Evolutionary conservation across 2,329 filamentous ascomycete genomes (phyloP), one percentile per base, ranked within the genome.

Genomic region (Teratosphaeriaceae sp.): DNA sequence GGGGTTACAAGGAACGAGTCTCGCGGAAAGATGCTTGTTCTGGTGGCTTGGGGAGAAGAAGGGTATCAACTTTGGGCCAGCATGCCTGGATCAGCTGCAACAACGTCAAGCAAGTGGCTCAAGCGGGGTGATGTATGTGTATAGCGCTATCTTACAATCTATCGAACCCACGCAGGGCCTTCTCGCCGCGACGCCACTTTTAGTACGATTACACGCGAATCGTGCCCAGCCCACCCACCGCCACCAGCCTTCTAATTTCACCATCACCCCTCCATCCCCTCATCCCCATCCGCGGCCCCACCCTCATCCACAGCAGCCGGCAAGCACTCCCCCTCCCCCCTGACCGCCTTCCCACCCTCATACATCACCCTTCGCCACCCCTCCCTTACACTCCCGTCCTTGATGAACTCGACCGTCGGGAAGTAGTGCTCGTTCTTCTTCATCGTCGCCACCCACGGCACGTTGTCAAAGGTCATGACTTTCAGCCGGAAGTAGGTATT

Each of bases 351-450:
- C 24, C 71, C 69, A 40, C 66, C 70, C 50, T 76, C 71, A 45
- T 80, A 74, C 23, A 73, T 73, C 34, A 78, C 65, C 22, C 75
- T 72, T 56, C 67, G 71, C 79, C 79, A 82, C 3, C 78, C 76
- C 15, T 74, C 67, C 4, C 69, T 61, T 47, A 71, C 64, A 1
- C 58, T 60, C 2, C 65, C 42, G 47, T 82, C 79, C 57, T 82
- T 82, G 40, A 77, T 58, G 47, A 80, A 82, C 62, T 82, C 79
- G 22, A 80, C 75, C 47, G 80, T 82, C 2, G 79, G 78, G 67
- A 82, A 83, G 64, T 98, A 98, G 66, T 98, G 92, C 62, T 98
- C 90, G 56, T 96, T 96, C 78, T 97, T 97, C 80, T 98, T 98
- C 86, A 98, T 95, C 7, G 92, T 98, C 29, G 94, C 87, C n/a